Evolutionary conservation across 805 yeast genomes (phyloP).

Genomic region (Clavispora carvajalis): DNA sequence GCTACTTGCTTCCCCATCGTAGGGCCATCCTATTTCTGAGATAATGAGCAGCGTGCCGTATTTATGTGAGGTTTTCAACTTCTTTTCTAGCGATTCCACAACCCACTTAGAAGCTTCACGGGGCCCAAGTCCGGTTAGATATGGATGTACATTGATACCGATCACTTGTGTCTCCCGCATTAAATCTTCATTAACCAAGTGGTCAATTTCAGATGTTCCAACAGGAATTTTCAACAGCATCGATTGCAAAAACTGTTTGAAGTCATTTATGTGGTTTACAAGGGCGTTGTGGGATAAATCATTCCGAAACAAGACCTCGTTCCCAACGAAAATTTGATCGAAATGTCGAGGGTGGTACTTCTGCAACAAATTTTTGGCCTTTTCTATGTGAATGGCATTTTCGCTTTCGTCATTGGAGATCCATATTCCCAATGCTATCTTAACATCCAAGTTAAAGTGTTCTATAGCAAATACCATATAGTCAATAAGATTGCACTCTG

Average conservation of each 20-base stretch:
- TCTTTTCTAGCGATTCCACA: conserved; percentile 39
- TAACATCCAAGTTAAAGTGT: conserved; percentile 47
- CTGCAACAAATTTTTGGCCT: conserved; percentile 37
- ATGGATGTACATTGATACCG: conserved; percentile 66
- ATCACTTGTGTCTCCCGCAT: conserved; percentile 46
- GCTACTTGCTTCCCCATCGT: conserved; percentile 43
- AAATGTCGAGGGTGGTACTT: conserved; percentile 41
- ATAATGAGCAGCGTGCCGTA: conserved; percentile 35
- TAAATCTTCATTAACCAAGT: conserved; percentile 35
- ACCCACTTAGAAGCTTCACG: conserved; percentile 50
- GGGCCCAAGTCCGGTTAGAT: conserved; percentile 54
- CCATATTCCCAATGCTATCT: conserved; percentile 61
- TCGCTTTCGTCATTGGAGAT: conserved; percentile 41
- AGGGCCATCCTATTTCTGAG: conserved; percentile 74
- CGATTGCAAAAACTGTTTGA: conserved; percentile 32
- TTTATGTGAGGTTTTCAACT: conserved; percentile 15
- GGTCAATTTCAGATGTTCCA: conserved; percentile 60
- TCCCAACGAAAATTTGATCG: conserved; percentile 53
- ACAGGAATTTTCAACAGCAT: conserved; percentile 42
- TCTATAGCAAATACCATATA: conserved; percentile 49
- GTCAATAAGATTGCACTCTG: conserved; percentile 56
- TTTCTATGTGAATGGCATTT: conserved; percentile 43
- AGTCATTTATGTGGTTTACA: conserved; percentile 36
- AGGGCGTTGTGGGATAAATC: conserved; percentile 40
- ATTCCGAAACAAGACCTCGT: conserved; percentile 54